Evolutionary conservation across 768 basidiomycete genomes (phyloP), one percentile per base, ranked within the genome.

Genomic region (Leccinum sublutescens): DNA sequence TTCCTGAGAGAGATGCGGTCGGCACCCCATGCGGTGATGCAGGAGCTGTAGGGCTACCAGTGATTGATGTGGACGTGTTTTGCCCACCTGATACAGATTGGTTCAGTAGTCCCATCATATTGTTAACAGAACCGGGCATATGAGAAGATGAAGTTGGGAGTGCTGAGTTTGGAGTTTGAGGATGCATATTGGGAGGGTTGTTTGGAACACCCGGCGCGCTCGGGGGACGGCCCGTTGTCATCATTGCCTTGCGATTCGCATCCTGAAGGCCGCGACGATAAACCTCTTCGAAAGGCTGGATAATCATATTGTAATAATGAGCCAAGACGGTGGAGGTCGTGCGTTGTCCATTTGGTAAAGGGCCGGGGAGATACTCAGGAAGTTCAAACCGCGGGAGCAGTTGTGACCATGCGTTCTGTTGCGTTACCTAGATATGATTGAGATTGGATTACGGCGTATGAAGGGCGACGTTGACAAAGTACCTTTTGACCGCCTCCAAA

Each of bases 211-310:
- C 58, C 1, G 62, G 60, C 23, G 60, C 51, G 9, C 66, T 70
- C 11, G 62, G 52, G 8, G 68, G 62, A 7, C 74, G 81, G 54
- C 77, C 76, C 23, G 78, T 70, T 25, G 77, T 64, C 63, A 77
- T 66, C 73, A 82, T 78, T 31, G 79, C 78, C 62, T 81, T 83
- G 65, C 82, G 83, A 61, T 83, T 86, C 55, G 85, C 77, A 36
- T 85, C 85, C 57, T 80, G 79, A 47, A 85, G 50, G 64, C 84
- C 89, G 61, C 80, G 84, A 70, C 82, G 81, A 70, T 87, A 88
- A 31, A 76, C 70, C 34, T 89, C 86, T 72, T 93, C 91, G 64
- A 93, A 90, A 3, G 89, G 88, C 40, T 77, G 75, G 23, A 92
- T 75, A 58, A 93, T 77, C 15, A 70, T 75, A 71, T 76, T 79